Percentiles rank a stretch among this genome's conserved stretches.
Evolutionary conservation across 352 stramenopile species (phyloP).

Genomic region (Pythium plurisporium): DNA sequence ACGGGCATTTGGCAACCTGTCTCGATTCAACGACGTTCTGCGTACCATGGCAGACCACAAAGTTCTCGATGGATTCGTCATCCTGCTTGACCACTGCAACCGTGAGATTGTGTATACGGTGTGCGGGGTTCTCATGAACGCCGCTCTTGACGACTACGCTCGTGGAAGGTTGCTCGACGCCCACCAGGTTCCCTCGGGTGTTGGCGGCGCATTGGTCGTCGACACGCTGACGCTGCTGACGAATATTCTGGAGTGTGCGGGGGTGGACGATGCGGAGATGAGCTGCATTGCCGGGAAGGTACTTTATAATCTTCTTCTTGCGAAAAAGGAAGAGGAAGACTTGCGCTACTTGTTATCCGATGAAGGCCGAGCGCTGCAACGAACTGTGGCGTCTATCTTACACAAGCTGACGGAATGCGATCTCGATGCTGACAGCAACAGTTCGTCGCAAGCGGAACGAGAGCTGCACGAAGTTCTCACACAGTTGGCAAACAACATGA

Average conservation of each 20-base stretch:
- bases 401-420: constrained; percentile 22
- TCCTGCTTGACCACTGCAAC: constrained; percentile 73
- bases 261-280: constrained; percentile 61
- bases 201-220: constrained; percentile 15
- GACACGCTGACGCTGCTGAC: constrained; percentile 43
- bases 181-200: constrained; percentile 7
- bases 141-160: constrained; percentile 44
- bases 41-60: constrained; percentile 43
- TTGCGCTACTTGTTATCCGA: neutral
- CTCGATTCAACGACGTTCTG: constrained; percentile 66
- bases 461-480: constrained; percentile 43
- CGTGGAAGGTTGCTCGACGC: constrained; percentile 33
- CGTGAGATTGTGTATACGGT: constrained; percentile 78
- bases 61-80: constrained; percentile 62
- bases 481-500: constrained; percentile 36
- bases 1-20: constrained; percentile 84
- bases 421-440: constrained; percentile 8
- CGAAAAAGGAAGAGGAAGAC: constrained; percentile 7
- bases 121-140: constrained; percentile 83
- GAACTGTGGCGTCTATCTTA: constrained; percentile 29
- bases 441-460: neutral
- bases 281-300: constrained; percentile 75
- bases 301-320: constrained; percentile 78
- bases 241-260: constrained; percentile 51
- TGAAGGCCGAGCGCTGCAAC: constrained; percentile 19